Evolutionary conservation across 116 monocot species (phyloP), one percentile per base, ranked within the genome.

Genomic region (Papilionanthe hybrid): DNA sequence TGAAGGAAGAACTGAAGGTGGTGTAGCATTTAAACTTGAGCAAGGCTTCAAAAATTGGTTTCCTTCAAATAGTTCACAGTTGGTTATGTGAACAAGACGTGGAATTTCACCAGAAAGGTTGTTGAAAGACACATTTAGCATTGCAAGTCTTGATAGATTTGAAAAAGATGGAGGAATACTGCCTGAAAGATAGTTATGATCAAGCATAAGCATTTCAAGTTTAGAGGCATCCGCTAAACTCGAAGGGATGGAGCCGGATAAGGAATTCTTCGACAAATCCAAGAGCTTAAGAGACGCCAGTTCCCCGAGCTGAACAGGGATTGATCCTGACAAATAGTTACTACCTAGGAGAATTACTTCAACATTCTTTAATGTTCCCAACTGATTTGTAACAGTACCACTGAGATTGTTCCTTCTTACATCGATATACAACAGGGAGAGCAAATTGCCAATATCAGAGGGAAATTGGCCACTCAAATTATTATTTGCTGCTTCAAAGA

Each of bases 31-130:
- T 42, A 81, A 55, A 81, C 72, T n/a, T 0, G 48, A 63, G 72
- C 89, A 90, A 53, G 86, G 88, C 22, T 81, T 72, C 42, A 88
- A 78, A 45, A 92, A 83, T 0, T 42, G 18, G 78, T 92, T 92
- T 27, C 86, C 92, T 58, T 55, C 53, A 79, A 86, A 92, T 75
- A 82, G 81, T 9, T 84, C 29, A 55, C 92, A 92, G 20, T 81
- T 77, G 47, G 2, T 77, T 22, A 76, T 67, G 66, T 83, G 75
- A 0, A 25, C n/a, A 55, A 89, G 77, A 75, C 71, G 65, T 13
- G 92, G 89, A 84, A 92, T 88, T 32, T 50, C 55, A 0, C 92
- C 89, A 28, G 89, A 92, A 15, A 92, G 87, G 77, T 86, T 92
- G 79, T 92, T 92, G 77, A 79, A 92, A 60, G 92, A 92, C 37